Percentiles rank a stretch among this genome's conserved stretches.
Evolutionary conservation across 2,329 filamentous ascomycete genomes (phyloP).

Genomic region (Colletotrichum eleusines): DNA sequence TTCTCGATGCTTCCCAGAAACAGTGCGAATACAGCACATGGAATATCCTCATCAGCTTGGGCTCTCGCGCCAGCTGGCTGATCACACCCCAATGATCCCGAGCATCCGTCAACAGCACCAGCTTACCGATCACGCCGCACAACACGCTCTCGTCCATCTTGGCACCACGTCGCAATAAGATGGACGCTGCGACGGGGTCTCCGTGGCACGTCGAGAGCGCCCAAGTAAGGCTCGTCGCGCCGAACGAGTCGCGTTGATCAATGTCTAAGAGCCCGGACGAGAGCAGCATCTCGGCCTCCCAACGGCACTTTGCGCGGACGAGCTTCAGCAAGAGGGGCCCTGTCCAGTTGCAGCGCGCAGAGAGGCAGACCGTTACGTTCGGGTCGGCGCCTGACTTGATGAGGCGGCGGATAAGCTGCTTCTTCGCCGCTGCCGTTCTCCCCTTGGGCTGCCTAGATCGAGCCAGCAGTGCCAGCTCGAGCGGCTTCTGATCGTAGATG

Average conservation of each 20-base stretch:
- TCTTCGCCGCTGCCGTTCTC: too few relatives aligned
- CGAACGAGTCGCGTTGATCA: neutral
- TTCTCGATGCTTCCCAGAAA: neutral
- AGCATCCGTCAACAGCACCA: neutral
- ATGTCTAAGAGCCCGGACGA: too few relatives aligned
- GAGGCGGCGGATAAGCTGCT: too few relatives aligned
- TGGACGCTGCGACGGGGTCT: neutral
- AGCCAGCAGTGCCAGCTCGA: neutral
- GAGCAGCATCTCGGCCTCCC: too few relatives aligned
- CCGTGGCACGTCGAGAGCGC: neutral
- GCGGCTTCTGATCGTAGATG: slow-evolving; percentile 8
- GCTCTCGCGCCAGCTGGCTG: neutral
- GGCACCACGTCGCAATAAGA: neutral
- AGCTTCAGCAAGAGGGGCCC: too few relatives aligned
- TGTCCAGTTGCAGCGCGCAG: too few relatives aligned
- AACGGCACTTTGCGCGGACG: too few relatives aligned
- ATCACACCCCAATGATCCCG: neutral
- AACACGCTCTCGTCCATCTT: neutral
- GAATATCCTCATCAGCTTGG: slow-evolving; percentile 4
- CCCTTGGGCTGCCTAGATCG: neutral
- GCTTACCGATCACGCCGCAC: neutral
- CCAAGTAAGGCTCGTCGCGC: neutral
- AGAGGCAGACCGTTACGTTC: too few relatives aligned
- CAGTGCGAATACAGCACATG: too few relatives aligned
- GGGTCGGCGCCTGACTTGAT: too few relatives aligned